Evolutionary conservation across 2,329 filamentous ascomycete species (phyloP).

Genomic region (Lachnellula occidentalis): DNA sequence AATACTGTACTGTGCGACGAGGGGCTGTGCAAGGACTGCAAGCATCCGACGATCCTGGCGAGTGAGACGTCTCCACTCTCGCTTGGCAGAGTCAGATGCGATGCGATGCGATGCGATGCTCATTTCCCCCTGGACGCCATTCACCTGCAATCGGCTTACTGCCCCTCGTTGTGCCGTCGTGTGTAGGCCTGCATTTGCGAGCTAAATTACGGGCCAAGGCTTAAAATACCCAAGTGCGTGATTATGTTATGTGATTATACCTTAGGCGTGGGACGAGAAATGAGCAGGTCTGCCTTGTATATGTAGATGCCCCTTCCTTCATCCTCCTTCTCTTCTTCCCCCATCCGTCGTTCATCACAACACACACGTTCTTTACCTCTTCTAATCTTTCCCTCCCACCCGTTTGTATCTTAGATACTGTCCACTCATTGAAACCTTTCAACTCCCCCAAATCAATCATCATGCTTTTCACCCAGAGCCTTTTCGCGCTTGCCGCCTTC

Average conservation of each 20-base stretch:
- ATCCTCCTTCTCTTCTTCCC: not conserved
- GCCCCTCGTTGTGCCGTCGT: not conserved
- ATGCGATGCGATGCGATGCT: not conserved
- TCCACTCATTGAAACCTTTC: conserved; percentile 23
- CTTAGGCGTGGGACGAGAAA: no score
- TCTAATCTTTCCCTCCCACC: conserved; percentile 1
- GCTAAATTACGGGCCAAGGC: not conserved
- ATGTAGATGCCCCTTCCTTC: not conserved
- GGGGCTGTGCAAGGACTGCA: not conserved
- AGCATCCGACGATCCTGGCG: no score
- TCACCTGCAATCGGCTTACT: not conserved
- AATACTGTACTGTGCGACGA: no score
- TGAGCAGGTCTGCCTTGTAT: no score
- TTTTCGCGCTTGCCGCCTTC: conserved; percentile 24
- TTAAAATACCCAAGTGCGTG: not conserved
- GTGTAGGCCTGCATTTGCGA: not conserved
- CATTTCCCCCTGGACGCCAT: not conserved
- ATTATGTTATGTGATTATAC: no score
- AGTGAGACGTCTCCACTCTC: no score
- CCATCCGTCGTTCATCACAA: not conserved
- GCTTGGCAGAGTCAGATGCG: not conserved
- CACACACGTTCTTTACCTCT: not conserved
- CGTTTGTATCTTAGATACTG: conserved; percentile 27
- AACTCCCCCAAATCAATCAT: conserved; percentile 13
- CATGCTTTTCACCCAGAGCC: conserved; percentile 27